These are phyloP conservation scores for Scheffersomyces segobiensis DNA, from an alignment of 1,139 yeast species.

Conservation along the genomic window DNA sequence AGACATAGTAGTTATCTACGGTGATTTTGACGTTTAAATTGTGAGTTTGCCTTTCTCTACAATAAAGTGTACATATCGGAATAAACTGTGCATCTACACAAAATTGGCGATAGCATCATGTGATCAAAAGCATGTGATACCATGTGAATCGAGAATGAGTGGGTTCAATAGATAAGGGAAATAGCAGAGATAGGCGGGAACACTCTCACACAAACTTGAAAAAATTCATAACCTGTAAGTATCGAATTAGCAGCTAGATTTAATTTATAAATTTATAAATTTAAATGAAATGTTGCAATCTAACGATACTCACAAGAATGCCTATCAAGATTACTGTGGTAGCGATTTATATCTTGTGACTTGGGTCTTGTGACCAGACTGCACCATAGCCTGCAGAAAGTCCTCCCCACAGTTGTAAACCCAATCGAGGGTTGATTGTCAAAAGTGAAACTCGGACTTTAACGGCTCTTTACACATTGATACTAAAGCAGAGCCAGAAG, in stretches of 20 bases:
- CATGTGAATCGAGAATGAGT: not conserved
- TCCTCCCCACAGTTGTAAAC: not conserved
- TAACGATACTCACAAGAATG: no score
- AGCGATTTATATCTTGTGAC: not conserved
- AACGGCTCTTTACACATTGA: not conserved
- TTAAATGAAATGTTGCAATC: no score
- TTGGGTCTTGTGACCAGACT: not conserved
- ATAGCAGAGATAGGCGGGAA: not conserved
- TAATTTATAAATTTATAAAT: no score
- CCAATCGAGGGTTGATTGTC: not conserved
- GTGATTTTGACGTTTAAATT: conserved; percentile 1
- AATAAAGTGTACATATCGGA: not conserved
- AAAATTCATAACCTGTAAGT: no score
- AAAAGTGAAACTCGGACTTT: not conserved
- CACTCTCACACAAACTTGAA: not conserved
- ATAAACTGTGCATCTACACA: not conserved
- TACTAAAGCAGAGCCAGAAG: not conserved
- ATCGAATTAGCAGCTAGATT: not conserved
- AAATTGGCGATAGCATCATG: not conserved
- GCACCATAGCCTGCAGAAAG: not conserved
- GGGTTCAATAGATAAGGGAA: not conserved
- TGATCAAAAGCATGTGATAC: not conserved
- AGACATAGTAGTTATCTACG: not conserved
- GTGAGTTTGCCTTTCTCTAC: conserved; percentile 7
- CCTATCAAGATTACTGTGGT: no score